These are phyloP conservation scores for Pholiota microspora DNA, from an alignment of 768 basidiomycete genomes.

Conservation along the genomic window DNA sequence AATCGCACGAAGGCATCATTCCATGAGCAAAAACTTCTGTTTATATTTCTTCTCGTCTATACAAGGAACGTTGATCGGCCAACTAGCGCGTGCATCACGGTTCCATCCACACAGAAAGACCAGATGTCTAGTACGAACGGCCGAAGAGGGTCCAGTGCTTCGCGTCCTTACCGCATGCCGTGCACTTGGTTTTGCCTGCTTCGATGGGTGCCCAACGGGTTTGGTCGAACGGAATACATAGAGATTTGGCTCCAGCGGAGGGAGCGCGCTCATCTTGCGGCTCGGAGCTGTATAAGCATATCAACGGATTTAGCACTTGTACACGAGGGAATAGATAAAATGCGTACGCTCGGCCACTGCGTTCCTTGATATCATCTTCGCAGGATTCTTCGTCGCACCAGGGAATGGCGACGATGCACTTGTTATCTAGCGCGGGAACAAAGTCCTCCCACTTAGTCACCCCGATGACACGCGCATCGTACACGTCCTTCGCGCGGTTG, in stretches of 20 bases:
- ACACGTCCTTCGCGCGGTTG: slow-evolving; percentile 67
- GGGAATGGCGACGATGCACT: slow-evolving; percentile 84
- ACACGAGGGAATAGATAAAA: slow-evolving; percentile 7
- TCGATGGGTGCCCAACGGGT: slow-evolving; percentile 76
- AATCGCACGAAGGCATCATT: no score
- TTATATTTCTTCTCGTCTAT: no score
- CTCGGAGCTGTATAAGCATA: slow-evolving; percentile 55
- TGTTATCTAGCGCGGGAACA: slow-evolving; percentile 87
- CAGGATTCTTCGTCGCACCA: slow-evolving; percentile 95
- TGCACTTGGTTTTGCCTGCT: slow-evolving; percentile 84
- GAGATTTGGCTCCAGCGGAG: slow-evolving; percentile 95
- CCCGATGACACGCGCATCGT: slow-evolving; percentile 66
- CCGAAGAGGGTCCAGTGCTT: slow-evolving; percentile 99
- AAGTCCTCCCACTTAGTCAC: slow-evolving; percentile 90
- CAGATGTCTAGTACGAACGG: slow-evolving; percentile 62
- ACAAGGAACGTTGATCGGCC: no score
- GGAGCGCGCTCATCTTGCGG: slow-evolving; percentile 93
- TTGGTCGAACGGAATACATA: slow-evolving; percentile 96
- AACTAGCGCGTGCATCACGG: background rate
- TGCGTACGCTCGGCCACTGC: slow-evolving; percentile 77
- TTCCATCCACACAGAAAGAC: background rate
- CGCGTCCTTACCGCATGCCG: slow-evolving; percentile 82
- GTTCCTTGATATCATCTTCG: slow-evolving; percentile 98
- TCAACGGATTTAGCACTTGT: background rate
- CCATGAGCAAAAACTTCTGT: no score